Base-by-base conservation (phyloP, 108 stramenopile genomes). In the Epipyxis sp. region DNA sequence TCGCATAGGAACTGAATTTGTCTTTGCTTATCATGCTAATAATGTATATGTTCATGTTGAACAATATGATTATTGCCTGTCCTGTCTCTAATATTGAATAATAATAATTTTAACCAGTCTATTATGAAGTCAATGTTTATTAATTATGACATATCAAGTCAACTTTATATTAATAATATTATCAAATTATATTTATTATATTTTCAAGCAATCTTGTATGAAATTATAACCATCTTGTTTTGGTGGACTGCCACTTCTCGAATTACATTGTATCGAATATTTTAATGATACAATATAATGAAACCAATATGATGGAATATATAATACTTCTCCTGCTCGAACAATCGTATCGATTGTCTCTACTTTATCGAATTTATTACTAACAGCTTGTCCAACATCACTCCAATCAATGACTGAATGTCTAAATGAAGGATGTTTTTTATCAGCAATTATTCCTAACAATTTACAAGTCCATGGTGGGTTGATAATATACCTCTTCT, bases 221-320 rank as follows among this genome's bases (percentile, higher is more conserved):
- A n/a, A n/a, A n/a, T n/a, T n/a, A n/a, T n/a, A 50, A 6, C 46
- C 46, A 13, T 50, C 20, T 6, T 20, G 46, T 50, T 20, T 20
- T 50, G 46, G 46, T 13, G 46, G 46, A 13, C 13, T 50, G 1
- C 80, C 82, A 40, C n/a, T 25, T 30, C 95, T 84, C 13, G 91
- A 91, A 83, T 95, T 95, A 88, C 95, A 95, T 76, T 95, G 95
- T 3, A 90, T 91, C 76, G 89, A 91, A 16, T 32, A 6, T 13
- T 93, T 91, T 43, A 95, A 67, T 59, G 87, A 87, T 37, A 86
- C 84, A 76, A 95, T 95, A 83, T 93, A 94, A 81, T 95, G 94
- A 78, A 94, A 92, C 94, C 94, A 95, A 79, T 88, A 90, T n/a
- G 88, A 89, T 0, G 94, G 94, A 27, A 95, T 83, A 69, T 93